A percentile compares a stretch with the other conserved stretches of the same genome.
Evolutionary conservation across 2,329 filamentous ascomycete species (phyloP).

Genomic region (Apiospora malaysiana): DNA sequence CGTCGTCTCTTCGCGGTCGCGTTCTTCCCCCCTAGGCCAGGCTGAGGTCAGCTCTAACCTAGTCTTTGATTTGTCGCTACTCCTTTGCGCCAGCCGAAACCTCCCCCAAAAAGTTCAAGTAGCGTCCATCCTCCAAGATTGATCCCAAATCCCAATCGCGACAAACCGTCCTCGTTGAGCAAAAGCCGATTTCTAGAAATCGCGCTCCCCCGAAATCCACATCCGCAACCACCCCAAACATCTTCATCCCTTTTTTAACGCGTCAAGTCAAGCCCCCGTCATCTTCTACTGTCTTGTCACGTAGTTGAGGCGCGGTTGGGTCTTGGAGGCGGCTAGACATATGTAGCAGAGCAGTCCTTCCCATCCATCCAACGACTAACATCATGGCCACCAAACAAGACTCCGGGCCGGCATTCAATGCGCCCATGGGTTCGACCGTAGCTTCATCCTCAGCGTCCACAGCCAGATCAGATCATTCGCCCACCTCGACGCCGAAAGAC

Average conservation of each 20-base stretch:
- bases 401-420: constrained; percentile 33
- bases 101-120: constrained; percentile 21
- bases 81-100: constrained; percentile 20
- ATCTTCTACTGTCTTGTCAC: constrained; percentile 12
- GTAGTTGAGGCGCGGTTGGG: constrained; percentile 17
- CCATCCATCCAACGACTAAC: constrained; percentile 18
- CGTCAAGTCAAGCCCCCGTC: background rate
- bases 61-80: constrained; percentile 14
- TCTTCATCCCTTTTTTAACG: background rate
- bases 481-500: constrained; percentile 39
- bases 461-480: constrained; percentile 37
- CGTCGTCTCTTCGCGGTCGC: constrained; percentile 15
- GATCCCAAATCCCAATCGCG: constrained; percentile 8
- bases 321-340: constrained; percentile 19
- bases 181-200: constrained; percentile 16
- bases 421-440: constrained; percentile 30
- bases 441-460: constrained; percentile 31
- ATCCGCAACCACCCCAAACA: background rate
- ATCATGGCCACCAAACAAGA: constrained; percentile 40
- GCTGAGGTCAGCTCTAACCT: constrained; percentile 17
- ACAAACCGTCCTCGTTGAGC: background rate
- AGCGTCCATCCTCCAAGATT: constrained; percentile 15
- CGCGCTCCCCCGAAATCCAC: background rate
- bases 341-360: constrained; percentile 29
- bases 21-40: constrained; percentile 11